Conservation (phyloP, 805 yeast species). For the Cyberlindnera meyerae region DNA sequence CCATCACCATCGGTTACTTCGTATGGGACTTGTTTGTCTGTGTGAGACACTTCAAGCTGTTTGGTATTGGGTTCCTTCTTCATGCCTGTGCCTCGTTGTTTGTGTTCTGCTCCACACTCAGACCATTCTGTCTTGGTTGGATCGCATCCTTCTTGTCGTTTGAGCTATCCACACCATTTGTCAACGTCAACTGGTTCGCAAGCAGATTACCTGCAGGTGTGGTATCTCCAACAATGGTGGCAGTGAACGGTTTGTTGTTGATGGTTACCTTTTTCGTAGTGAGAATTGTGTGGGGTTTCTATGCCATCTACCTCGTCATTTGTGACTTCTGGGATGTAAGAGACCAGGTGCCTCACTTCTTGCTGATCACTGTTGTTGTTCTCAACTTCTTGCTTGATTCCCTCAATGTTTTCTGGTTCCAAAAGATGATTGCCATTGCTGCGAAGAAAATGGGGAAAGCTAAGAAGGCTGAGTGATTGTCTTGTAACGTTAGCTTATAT, state of each 20-base stretch:
- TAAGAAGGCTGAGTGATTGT: constrained; percentile 8
- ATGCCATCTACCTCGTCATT: constrained; percentile 54
- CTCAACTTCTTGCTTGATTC: constrained; percentile 60
- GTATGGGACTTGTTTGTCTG: constrained; percentile 85
- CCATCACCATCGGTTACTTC: constrained; percentile 81
- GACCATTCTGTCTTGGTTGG: constrained; percentile 77
- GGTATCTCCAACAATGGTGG: constrained; percentile 47
- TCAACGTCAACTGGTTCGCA: constrained; percentile 89
- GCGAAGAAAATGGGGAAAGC: constrained; percentile 37
- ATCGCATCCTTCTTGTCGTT: constrained; percentile 78
- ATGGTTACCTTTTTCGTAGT: constrained; percentile 68
- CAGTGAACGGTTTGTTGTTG: constrained; percentile 68
- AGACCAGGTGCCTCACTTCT: constrained; percentile 39
- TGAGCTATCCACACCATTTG: constrained; percentile 92
- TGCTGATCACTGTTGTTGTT: constrained; percentile 45
- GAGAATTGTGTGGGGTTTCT: constrained; percentile 84
- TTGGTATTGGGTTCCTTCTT: constrained; percentile 75
- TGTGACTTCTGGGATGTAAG: constrained; percentile 41
- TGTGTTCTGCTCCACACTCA: constrained; percentile 59
- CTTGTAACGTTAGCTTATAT: too few species aligned
- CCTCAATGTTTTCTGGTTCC: constrained; percentile 82
- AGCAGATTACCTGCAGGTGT: constrained; percentile 67
- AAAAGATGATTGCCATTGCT: constrained; percentile 79
- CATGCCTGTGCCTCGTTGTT: constrained; percentile 81
- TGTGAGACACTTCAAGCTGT: constrained; percentile 51